Evolutionary conservation across 805 yeast species (phyloP), one percentile per base, ranked within the genome.

Genomic region (Scheffersomyces coipomensis): DNA sequence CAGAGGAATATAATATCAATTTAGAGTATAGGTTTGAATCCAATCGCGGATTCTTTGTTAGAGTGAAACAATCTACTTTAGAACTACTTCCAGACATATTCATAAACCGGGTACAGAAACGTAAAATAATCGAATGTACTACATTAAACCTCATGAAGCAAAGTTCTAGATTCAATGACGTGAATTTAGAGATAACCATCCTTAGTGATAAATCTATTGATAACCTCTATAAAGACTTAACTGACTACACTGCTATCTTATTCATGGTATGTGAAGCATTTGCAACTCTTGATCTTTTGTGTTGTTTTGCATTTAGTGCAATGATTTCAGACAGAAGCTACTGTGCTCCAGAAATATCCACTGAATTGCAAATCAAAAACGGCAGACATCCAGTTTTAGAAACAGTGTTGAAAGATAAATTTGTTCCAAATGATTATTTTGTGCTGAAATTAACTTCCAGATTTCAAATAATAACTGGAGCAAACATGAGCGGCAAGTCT

Each of bases 401-500:
- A 38, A 42, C 31, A 9, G 22, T 49, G 1, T 30, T 51, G 2
- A 37, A 61, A 1, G 41, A 48, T 7, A 32, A 45, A 11, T 66
- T 60, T 46, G 48, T 70, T 13, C 52, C 72, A 1, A 76, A 75
- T 51, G 70, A 70, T 46, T 56, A 70, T 1, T 56, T 58, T 3
- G 56, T 64, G 4, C 47, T 60, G 5, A 42, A 51, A 4, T 62
- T 57, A 8, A 53, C 62, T 6, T 71, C 78, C 2, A 47, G 70
- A 21, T 50, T 75, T 7, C 76, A 73, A 39, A 64, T 79, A 2
- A 64, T 79, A 4, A 78, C 83, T 0, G 84, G 85, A 0, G 76
- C 79, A 3, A 79, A 79, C 44, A 76, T 77, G 81, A 79, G 83
- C 35, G 85, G 85, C 2, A 80, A 79, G 48, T 78, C 84, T 0